Evolutionary conservation across 108 stramenopile genomes (phyloP), one percentile per base, ranked within the genome.

Genomic region (Nannochloropsis salina): DNA sequence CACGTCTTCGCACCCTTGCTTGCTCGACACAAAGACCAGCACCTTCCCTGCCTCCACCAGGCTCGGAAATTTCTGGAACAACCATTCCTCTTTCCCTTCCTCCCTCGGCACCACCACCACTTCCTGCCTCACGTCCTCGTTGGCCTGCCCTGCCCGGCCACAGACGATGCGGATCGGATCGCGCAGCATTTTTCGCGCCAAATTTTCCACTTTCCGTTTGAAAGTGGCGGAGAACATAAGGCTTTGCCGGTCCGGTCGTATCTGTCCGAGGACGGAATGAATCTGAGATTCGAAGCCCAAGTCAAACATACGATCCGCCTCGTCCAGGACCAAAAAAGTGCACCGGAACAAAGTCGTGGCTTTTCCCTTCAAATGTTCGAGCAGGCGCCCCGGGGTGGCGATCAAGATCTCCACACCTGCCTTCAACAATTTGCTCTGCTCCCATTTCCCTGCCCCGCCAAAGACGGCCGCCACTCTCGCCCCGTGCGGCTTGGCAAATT

Each of bases 271-370:
- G 44, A 89, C 85, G 83, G 94, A 94, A 15, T 98, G 94, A 91
- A 99, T 98, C 89, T 99, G 97, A 9, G 98, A 97, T 88, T 98
- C 99, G 88, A 99, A 99, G 22, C 99, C 99, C 97, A 97, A 93
- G 90, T 97, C 95, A 82, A 95, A 91, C 95, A 96, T 95, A 10
- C 94, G 89, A 87, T 96, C 95, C 42, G 98, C 98, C 89, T 98
- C 98, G 88, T 98, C 98, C 83, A 97, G 90, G 9, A 99, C 96
- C 82, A 98, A 85, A 82, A 92, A 96, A 86, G 93, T 93, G 83
- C 97, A 93, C 79, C 85, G 43, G 44, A 90, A 91, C 80, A 99
- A 90, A 90, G 94, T 92, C 18, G 93, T 94, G 87, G 95, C 94
- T 84, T 90, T 94, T 93, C 74, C 94, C 90, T 98, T 97, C 81